Conservation (phyloP, 2,329 filamentous ascomycete species). For the Penicillium decumbens region DNA sequence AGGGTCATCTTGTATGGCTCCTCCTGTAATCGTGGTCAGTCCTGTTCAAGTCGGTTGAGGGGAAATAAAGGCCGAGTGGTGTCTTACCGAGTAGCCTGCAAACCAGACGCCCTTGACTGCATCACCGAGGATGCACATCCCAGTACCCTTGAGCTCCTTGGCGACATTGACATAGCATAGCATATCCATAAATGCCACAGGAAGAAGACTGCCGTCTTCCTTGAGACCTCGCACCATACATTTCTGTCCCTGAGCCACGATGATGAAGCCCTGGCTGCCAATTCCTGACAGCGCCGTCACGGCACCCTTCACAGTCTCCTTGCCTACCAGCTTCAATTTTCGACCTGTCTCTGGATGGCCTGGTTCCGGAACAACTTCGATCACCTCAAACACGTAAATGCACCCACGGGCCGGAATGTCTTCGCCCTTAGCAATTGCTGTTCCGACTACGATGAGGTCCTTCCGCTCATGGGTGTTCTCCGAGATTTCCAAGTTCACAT, state of each 20-base stretch:
- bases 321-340: conserved; percentile 77
- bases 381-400: conserved; percentile 87
- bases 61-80: neutral
- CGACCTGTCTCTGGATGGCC: conserved; percentile 78
- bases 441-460: conserved; percentile 78
- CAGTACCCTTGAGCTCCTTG: conserved; percentile 76
- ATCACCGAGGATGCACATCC: conserved; percentile 82
- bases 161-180: conserved; percentile 86
- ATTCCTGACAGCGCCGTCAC: conserved; percentile 82
- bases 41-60: neutral
- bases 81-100: conserved; percentile 71
- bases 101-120: conserved; percentile 94
- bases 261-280: conserved; percentile 80
- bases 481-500: conserved; percentile 80
- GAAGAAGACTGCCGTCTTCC: conserved; percentile 85
- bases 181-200: conserved; percentile 97
- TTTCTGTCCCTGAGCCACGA: conserved; percentile 91
- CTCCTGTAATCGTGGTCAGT: conserved; percentile 50
- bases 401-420: conserved; percentile 80
- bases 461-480: conserved; percentile 84
- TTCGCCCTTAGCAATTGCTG: conserved; percentile 80
- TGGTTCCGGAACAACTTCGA: conserved; percentile 84
- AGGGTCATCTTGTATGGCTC: conserved; percentile 94
- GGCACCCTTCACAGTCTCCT: conserved; percentile 87
- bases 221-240: conserved; percentile 95